phyloP scores from a whole-genome alignment of 176 grass and related monocot species.

The bread wheat (Triticum aestivum) region DNA sequence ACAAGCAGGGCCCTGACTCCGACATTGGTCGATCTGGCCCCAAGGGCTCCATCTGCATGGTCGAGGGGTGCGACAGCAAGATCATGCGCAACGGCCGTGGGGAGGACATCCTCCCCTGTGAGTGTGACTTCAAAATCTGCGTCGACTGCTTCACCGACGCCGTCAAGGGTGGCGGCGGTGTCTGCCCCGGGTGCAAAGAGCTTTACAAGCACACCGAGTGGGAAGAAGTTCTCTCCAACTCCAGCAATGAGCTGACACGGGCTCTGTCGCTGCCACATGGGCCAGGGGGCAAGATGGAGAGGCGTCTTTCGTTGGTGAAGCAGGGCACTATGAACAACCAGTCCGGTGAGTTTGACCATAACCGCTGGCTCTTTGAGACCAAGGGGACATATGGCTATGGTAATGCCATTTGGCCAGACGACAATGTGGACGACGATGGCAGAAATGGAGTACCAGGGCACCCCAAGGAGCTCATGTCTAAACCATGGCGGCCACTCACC shows the following conservation, averaged over 20 bases:
- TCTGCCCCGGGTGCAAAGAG: slow-evolving; percentile 94
- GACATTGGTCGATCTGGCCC: slow-evolving; percentile 24
- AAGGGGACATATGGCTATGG: slow-evolving; percentile 97
- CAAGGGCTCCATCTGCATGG: slow-evolving; percentile 49
- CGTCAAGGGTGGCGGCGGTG: slow-evolving; percentile 46
- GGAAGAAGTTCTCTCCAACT: slow-evolving; percentile 53
- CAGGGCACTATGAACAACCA: slow-evolving; percentile 29
- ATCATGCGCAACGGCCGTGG: slow-evolving; percentile 59
- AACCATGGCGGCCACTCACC: slow-evolving; percentile 94
- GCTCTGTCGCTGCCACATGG: slow-evolving; percentile 60
- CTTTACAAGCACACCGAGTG: slow-evolving; percentile 76
- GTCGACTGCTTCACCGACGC: slow-evolving; percentile 91
- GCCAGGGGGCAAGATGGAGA: slow-evolving; percentile 44
- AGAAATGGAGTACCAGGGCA: slow-evolving; percentile 46
- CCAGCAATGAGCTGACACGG: slow-evolving; percentile 36
- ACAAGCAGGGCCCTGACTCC: slow-evolving; percentile 31
- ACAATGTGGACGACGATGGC: slow-evolving; percentile 48
- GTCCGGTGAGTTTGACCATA: slow-evolving; percentile 87
- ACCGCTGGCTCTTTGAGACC: slow-evolving; percentile 97
- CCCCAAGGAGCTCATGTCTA: slow-evolving; percentile 74
- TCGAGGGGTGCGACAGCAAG: slow-evolving; percentile 66
- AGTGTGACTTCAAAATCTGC: slow-evolving; percentile 97
- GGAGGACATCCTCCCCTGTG: slow-evolving; percentile 67
- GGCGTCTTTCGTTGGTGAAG: slow-evolving; percentile 62
- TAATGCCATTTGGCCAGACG: slow-evolving; percentile 91